Percentiles rank a stretch among this genome's conserved stretches.
Evolutionary conservation across 768 basidiomycete genomes (phyloP).

Genomic region (Mycena chlorophos): DNA sequence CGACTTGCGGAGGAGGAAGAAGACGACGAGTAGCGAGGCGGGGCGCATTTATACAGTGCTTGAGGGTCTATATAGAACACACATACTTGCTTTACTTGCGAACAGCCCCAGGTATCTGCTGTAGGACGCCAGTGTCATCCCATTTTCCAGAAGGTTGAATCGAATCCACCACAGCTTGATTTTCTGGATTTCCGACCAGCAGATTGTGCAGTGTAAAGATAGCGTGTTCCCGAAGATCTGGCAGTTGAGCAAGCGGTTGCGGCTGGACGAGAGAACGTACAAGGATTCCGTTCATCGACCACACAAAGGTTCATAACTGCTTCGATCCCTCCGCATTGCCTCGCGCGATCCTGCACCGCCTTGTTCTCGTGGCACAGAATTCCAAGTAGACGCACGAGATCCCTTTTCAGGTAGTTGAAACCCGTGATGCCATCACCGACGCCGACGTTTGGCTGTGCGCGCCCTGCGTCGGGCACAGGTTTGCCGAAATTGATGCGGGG

Average conservation of each 20-base stretch:
- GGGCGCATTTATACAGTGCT: conserved; percentile 14
- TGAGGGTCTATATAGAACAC: conserved; percentile 14
- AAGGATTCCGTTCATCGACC: conserved; percentile 88
- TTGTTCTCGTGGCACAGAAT: conserved; percentile 65
- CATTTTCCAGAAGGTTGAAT: conserved; percentile 65
- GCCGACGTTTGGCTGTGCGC: conserved; percentile 26
- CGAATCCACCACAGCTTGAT: conserved; percentile 75
- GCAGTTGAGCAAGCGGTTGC: conserved; percentile 14
- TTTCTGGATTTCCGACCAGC: conserved; percentile 72
- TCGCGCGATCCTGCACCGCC: conserved; percentile 71
- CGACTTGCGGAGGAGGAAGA: conserved; percentile 63
- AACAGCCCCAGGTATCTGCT: conserved; percentile 36
- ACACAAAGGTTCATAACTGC: conserved; percentile 88
- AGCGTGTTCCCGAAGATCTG: conserved; percentile 91
- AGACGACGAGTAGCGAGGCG: conserved; percentile 23
- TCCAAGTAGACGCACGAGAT: conserved; percentile 87
- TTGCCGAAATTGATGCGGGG: conserved; percentile 84
- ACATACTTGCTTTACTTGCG: conserved; percentile 29
- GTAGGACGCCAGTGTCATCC: conserved; percentile 56
- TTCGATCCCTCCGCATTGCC: conserved; percentile 71
- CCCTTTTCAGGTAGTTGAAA: conserved; percentile 83
- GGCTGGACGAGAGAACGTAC: conserved; percentile 50
- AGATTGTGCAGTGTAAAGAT: conserved; percentile 82
- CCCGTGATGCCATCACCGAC: conserved; percentile 37
- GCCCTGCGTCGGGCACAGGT: conserved; percentile 40